Evolutionary conservation across 116 monocot species (phyloP).

Genomic region (Posidonia oceanica): DNA sequence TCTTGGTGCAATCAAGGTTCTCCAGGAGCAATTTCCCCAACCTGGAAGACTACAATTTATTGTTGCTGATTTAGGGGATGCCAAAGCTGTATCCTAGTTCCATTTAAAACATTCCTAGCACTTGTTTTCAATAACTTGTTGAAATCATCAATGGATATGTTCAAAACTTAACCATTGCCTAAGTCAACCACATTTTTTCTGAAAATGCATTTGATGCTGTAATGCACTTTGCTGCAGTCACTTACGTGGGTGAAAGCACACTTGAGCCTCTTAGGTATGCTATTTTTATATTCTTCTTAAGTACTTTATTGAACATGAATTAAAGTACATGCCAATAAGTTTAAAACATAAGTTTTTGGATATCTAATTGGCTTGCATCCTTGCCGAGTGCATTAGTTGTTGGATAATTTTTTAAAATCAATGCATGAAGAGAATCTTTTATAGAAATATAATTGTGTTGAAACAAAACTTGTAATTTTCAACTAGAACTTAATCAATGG

Average conservation of each 20-base stretch:
- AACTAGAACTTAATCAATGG: too few relatives aligned
- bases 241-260: slow-evolving; percentile 97
- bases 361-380: too few relatives aligned
- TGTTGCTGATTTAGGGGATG: slow-evolving; percentile 86
- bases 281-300: background rate
- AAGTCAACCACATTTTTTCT: slow-evolving; percentile 77
- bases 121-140: background rate
- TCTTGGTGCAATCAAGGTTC: slow-evolving; percentile 72
- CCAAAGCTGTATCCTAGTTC: slow-evolving; percentile 61
- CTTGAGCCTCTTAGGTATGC: slow-evolving; percentile 83
- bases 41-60: slow-evolving; percentile 89
- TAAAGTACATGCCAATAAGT: too few relatives aligned
- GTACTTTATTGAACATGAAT: background rate
- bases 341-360: too few relatives aligned
- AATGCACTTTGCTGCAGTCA: slow-evolving; percentile 98
- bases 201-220: slow-evolving; percentile 99
- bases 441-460: too few relatives aligned
- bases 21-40: slow-evolving; percentile 72
- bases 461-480: too few relatives aligned
- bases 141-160: background rate
- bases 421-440: too few relatives aligned
- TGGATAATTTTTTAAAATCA: too few relatives aligned
- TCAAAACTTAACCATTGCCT: slow-evolving; percentile 25
- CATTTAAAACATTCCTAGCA: background rate
- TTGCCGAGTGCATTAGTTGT: too few relatives aligned